Evolutionary conservation across 768 basidiomycete genomes (phyloP), one percentile per base, ranked within the genome.

Genomic region (Plicaturopsis crispa): DNA sequence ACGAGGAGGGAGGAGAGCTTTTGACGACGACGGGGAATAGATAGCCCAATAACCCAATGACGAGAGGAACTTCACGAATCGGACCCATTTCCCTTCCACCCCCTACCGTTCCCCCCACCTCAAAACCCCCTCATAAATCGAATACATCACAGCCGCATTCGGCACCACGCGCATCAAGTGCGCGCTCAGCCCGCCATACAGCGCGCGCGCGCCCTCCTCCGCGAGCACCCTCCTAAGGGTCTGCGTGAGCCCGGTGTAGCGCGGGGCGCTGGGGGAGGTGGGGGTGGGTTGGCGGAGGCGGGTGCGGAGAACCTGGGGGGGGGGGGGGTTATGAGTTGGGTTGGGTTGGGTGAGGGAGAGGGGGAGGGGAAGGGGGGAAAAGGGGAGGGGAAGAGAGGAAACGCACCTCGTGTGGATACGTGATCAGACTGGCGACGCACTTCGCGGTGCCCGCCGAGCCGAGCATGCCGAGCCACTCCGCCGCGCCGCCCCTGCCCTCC

Each of bases 141-240:
- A 80, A 63, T 84, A 99, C 94, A 98, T 97, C 47, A 93, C 88
- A 1, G 84, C 86, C 0, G 94, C 94, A 49, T 99, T 99, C 5
- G 94, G 94, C 3, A 99, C 88, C 41, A 97, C 92, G 35, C 96
- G 82, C 76, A 99, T 84, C 41, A 99, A 70, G 57, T 98, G 96
- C 0, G 96, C 92, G 38, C 82, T 84, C 39, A 99, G 73, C 7
- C 96, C 96, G 23, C 89, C 84, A 50, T 99, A 98, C 14, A 98
- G 56, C 4, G 85, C 78, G 30, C 78, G 70, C 2, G 77, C 78
- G 18, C 92, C 96, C 55, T 99, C 96, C 56, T 99, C 96, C 3
- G 75, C 77, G 28, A 94, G 72, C 42, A 99, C 79, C 4, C 92
- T 72, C 16, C 72, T 75, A 24, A 98, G 61, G 0, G 93, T 94